A percentile compares a stretch with the other conserved stretches of the same genome.
These are phyloP conservation scores for Uromyces viciae-fabae DNA, from an alignment of 1,284 basidiomycete genomes.

Conservation along the genomic window DNA sequence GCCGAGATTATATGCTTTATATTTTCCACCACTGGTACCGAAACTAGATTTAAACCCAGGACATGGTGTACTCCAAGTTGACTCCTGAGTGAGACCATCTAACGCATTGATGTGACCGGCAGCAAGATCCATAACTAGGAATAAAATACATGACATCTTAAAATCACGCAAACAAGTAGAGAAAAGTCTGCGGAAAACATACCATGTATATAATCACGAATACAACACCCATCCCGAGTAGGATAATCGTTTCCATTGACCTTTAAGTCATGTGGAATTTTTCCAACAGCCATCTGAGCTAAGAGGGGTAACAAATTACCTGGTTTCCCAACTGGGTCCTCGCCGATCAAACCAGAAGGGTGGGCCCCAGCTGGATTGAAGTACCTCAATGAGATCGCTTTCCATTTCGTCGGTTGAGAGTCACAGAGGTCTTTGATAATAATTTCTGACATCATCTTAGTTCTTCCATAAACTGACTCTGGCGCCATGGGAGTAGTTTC, in stretches of 20 bases:
- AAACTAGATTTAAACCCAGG: conserved; percentile 54
- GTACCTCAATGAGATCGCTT: conserved; percentile 80
- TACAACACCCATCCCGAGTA: conserved; percentile 91
- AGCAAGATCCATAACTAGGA: conserved; percentile 78
- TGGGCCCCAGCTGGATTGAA: conserved; percentile 91
- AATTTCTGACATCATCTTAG: conserved; percentile 89
- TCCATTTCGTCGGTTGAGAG: conserved; percentile 70
- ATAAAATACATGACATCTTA: not conserved
- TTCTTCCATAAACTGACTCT: conserved; percentile 89
- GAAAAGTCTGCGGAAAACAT: not conserved
- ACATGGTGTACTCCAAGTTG: conserved; percentile 57
- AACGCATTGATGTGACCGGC: conserved; percentile 87
- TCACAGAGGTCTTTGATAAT: conserved; percentile 85
- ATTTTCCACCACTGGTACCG: conserved; percentile 60
- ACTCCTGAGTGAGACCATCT: conserved; percentile 70
- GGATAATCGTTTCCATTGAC: conserved; percentile 99
- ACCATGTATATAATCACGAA: conserved; percentile 90
- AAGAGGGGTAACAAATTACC: conserved; percentile 91
- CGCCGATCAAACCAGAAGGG: conserved; percentile 89
- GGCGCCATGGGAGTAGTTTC: conserved; percentile 84
- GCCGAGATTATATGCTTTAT: conserved; percentile 94
- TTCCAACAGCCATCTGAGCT: conserved; percentile 90
- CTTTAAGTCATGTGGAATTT: conserved; percentile 75
- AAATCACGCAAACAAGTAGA: not conserved
- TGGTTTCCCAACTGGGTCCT: conserved; percentile 90